Evolutionary conservation across 495 filamentous ascomycete species (phyloP).

Genomic region (Penicilliopsis zonata): DNA sequence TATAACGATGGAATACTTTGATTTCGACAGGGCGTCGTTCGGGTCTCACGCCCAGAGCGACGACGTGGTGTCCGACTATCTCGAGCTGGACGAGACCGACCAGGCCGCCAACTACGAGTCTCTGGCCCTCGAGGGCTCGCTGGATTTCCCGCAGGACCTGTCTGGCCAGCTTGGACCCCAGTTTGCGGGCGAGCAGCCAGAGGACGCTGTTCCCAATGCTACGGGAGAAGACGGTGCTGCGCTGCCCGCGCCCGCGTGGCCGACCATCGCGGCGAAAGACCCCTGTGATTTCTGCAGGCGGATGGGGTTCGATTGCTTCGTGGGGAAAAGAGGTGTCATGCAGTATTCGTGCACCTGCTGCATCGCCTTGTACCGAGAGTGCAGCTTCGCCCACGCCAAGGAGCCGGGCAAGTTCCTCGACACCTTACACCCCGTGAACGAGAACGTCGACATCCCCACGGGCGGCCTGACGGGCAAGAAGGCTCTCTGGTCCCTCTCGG

Average conservation of each 20-base stretch:
- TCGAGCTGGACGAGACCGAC: constrained; percentile 25
- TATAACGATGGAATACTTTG: constrained; percentile 42
- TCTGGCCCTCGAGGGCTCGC: constrained; percentile 23
- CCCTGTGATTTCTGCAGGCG: constrained; percentile 63
- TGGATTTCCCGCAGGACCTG: constrained; percentile 22
- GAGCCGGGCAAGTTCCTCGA: constrained; percentile 35
- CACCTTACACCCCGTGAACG: constrained; percentile 36
- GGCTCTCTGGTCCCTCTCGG: constrained; percentile 28
- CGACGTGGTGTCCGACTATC: constrained; percentile 29
- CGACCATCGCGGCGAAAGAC: constrained; percentile 35
- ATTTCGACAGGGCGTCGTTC: constrained; percentile 39
- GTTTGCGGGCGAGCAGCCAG: constrained; percentile 12
- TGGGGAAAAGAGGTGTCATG: constrained; percentile 54
- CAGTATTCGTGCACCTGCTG: constrained; percentile 66
- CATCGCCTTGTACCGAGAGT: constrained; percentile 59
- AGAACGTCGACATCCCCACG: constrained; percentile 29
- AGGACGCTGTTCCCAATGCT: constrained; percentile 12
- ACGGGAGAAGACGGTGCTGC: too few species aligned
- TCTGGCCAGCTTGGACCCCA: constrained; percentile 20
- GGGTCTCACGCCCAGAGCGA: constrained; percentile 24
- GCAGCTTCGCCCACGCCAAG: constrained; percentile 52
- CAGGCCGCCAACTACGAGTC: constrained; percentile 21
- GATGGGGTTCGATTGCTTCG: constrained; percentile 63
- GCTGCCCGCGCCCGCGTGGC: constrained; percentile 26
- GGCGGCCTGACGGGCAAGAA: constrained; percentile 26